Percentiles rank a stretch among this genome's conserved stretches.
These are phyloP conservation scores for Fusarium irregulare DNA, from an alignment of 2,329 filamentous ascomycete genomes.

Conservation along the genomic window DNA sequence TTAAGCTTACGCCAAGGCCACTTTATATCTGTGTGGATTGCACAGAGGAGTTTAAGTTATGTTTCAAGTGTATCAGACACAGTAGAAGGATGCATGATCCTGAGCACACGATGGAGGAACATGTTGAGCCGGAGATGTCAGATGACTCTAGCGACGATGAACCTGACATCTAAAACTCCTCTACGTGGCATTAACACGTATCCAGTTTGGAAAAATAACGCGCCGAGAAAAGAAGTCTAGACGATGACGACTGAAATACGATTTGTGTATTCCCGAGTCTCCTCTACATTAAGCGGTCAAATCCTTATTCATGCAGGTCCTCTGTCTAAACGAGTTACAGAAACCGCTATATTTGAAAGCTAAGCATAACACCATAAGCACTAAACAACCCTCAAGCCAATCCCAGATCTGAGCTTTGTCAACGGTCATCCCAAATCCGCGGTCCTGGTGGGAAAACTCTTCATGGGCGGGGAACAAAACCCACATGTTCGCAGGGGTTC, in stretches of 20 bases:
- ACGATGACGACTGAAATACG: background rate
- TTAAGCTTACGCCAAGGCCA: background rate
- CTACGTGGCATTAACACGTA: background rate
- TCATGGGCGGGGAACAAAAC: background rate
- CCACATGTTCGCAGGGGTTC: constrained; percentile 5
- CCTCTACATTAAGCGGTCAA: background rate
- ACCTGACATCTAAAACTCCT: background rate
- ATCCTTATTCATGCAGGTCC: background rate
- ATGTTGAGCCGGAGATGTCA: background rate
- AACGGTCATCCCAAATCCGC: background rate
- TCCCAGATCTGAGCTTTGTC: background rate
- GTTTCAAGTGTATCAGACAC: background rate
- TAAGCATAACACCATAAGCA: background rate
- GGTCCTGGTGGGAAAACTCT: constrained; percentile 1
- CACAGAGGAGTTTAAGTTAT: background rate
- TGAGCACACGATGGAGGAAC: background rate
- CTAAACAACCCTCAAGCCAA: background rate
- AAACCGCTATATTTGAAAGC: background rate
- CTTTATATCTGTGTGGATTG: background rate
- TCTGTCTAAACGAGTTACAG: background rate
- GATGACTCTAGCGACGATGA: background rate
- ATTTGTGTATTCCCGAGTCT: background rate
- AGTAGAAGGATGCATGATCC: background rate
- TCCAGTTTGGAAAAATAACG: background rate
- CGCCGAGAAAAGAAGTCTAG: background rate